These are phyloP conservation scores for Cryptococcus sp. DNA, from an alignment of 1,284 basidiomycete genomes.

Conservation along the genomic window DNA sequence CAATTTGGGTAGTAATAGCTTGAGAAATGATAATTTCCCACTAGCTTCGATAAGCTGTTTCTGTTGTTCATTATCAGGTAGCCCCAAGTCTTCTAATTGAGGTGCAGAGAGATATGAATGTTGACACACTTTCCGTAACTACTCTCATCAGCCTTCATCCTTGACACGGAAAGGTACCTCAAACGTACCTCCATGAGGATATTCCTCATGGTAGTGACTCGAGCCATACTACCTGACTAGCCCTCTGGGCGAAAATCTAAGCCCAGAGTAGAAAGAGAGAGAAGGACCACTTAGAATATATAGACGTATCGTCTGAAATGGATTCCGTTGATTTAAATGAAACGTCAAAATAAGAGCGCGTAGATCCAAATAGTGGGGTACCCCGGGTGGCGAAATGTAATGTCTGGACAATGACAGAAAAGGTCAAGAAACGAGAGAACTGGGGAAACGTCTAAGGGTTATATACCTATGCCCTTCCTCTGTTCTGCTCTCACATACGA, in stretches of 20 bases:
- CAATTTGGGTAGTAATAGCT: conserved; percentile 75
- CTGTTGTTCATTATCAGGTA: conserved; percentile 62
- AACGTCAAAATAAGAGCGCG: not conserved
- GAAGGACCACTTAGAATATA: not conserved
- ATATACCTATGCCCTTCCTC: not conserved
- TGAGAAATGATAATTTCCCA: conserved; percentile 80
- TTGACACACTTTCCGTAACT: conserved; percentile 54
- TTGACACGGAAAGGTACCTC: not conserved
- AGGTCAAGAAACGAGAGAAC: not conserved
- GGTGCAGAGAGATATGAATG: conserved; percentile 84
- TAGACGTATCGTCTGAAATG: not conserved
- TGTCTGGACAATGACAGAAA: not conserved
- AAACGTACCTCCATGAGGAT: conserved; percentile 43
- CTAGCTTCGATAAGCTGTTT: conserved; percentile 77
- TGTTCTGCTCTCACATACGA: not conserved
- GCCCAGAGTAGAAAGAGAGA: too few relatives aligned
- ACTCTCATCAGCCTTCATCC: not conserved
- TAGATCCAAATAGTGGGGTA: not conserved
- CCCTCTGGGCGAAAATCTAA: too few relatives aligned
- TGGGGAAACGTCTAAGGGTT: not conserved
- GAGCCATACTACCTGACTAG: conserved; percentile 19
- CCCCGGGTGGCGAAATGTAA: not conserved
- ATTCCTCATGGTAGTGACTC: conserved; percentile 24
- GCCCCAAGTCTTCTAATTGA: conserved; percentile 70
- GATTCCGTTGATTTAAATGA: not conserved